Conservation (phyloP, 441 rosid genomes). For the Populus trichocarpa region DNA sequence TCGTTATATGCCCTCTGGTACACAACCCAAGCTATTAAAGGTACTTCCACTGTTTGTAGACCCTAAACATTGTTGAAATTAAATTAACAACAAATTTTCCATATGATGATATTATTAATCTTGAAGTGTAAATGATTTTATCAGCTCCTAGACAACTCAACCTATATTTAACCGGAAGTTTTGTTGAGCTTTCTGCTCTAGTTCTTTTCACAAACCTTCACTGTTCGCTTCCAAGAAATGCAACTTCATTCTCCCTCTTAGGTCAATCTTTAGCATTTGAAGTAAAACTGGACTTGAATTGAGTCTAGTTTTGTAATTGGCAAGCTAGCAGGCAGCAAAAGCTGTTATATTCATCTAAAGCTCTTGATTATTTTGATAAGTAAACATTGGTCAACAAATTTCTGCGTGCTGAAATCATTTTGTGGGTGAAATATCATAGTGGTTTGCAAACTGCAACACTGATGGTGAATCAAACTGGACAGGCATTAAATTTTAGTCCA, state of each 20-base stretch:
- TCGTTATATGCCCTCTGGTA: not conserved
- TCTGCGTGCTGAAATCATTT: not conserved
- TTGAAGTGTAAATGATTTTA: not conserved
- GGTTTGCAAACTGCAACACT: not conserved
- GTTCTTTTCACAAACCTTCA: not conserved
- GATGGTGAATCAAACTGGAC: not conserved
- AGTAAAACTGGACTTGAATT: not conserved
- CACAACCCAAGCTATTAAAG: slow-evolving; percentile 2
- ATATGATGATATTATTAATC: not conserved
- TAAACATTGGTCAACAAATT: not conserved
- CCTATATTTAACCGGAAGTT: not conserved
- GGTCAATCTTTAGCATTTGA: not conserved
- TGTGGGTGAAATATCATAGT: not conserved
- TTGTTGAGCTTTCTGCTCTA: not conserved
- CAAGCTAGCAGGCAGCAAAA: not conserved
- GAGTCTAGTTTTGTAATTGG: not conserved
- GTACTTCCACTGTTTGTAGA: not conserved
- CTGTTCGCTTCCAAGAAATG: not conserved
- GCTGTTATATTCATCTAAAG: not conserved
- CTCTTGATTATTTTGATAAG: not conserved
- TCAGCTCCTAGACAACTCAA: not conserved
- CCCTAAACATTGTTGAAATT: not conserved
- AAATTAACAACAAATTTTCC: too few species aligned
- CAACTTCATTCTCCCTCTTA: not conserved
- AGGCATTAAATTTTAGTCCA: not conserved